Conservation (phyloP, 805 yeast species). For the Scheffersomyces lignosus region DNA sequence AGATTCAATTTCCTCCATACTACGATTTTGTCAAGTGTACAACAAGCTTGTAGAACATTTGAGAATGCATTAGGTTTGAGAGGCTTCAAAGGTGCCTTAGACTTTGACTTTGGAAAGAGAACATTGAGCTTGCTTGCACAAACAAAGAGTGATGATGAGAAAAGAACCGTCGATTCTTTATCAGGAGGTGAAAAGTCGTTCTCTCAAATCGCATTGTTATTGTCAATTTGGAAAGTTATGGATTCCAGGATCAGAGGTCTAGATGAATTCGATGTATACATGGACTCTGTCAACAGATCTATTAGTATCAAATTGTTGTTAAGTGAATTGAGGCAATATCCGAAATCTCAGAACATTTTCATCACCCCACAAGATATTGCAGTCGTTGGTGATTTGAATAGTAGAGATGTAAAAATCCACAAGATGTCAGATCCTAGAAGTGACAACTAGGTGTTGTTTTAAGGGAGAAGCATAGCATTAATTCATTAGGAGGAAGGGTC, state of each 20-base stretch:
- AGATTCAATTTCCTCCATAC: constrained; percentile 35
- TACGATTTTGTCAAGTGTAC: constrained; percentile 28
- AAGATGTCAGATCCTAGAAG: constrained; percentile 48
- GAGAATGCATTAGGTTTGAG: constrained; percentile 60
- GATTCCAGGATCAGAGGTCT: constrained; percentile 82
- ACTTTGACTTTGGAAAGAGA: constrained; percentile 55
- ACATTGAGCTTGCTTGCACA: constrained; percentile 60
- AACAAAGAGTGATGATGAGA: constrained; percentile 56
- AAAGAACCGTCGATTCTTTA: constrained; percentile 74
- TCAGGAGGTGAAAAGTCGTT: constrained; percentile 98
- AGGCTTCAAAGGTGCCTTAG: constrained; percentile 71
- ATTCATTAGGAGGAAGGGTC: too few species aligned
- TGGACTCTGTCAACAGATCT: constrained; percentile 90
- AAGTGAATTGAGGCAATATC: constrained; percentile 60
- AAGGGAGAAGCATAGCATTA: too few species aligned
- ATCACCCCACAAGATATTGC: constrained; percentile 94
- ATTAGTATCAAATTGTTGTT: constrained; percentile 75
- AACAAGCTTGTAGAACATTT: constrained; percentile 44
- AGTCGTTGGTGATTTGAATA: constrained; percentile 58
- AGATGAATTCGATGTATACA: constrained; percentile 96
- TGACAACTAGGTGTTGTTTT: neutral
- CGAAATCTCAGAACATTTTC: constrained; percentile 81
- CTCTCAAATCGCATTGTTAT: constrained; percentile 81
- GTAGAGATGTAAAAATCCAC: constrained; percentile 60
- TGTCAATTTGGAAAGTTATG: constrained; percentile 94